These are phyloP conservation scores for Debaryomyces fabryi DNA, from an alignment of 1,139 yeast genomes.

Conservation along the genomic window DNA sequence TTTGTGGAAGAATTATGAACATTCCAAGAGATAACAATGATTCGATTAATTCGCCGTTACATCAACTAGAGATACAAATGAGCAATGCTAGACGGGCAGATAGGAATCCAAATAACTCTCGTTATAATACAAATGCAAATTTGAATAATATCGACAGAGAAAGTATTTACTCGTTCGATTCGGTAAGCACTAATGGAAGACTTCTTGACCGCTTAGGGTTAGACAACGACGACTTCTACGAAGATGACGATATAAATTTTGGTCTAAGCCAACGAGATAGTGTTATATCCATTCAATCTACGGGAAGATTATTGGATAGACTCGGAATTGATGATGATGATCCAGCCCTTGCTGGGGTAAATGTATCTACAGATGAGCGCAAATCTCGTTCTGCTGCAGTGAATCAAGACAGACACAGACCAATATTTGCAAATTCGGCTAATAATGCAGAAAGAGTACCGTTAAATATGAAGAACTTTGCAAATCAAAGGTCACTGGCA, in stretches of 20 bases:
- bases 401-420: background rate
- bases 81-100: slow-evolving; percentile 14
- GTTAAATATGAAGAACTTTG: background rate
- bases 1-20: slow-evolving; percentile 1
- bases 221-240: slow-evolving; percentile 28
- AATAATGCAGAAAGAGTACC: background rate
- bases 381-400: background rate
- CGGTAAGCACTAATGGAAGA: slow-evolving; percentile 48
- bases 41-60: slow-evolving; percentile 23
- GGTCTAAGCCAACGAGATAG: slow-evolving; percentile 24
- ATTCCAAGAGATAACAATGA: slow-evolving; percentile 11
- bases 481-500: background rate
- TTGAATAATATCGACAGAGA: slow-evolving; percentile 24
- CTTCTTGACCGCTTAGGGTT: slow-evolving; percentile 43
- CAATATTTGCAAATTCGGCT: slow-evolving; percentile 1
- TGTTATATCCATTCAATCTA: slow-evolving; percentile 27
- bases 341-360: background rate
- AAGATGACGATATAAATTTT: slow-evolving; percentile 14
- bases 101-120: slow-evolving; percentile 10
- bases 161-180: slow-evolving; percentile 48
- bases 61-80: slow-evolving; percentile 22
- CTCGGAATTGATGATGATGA: slow-evolving; percentile 26
- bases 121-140: background rate
- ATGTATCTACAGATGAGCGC: background rate
- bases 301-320: slow-evolving; percentile 34